phyloP scores from a whole-genome alignment of 768 basidiomycete genomes.

The Naganishia vaughanmartiniae region DNA sequence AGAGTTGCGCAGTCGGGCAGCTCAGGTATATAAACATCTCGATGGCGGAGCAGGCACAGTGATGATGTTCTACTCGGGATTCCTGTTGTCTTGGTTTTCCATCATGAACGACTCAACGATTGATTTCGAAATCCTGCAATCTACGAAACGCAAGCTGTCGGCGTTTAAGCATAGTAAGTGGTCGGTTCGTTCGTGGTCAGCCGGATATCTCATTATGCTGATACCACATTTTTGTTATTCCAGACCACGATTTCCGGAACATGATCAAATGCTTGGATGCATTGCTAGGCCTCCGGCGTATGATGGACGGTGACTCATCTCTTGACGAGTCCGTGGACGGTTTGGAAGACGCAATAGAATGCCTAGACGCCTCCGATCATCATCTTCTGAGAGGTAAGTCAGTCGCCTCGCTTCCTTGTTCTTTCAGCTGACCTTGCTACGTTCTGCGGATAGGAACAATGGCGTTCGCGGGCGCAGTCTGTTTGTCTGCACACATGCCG shows the following conservation, averaged over 20 bases:
- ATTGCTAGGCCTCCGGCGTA: not conserved
- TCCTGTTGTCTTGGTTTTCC: conserved; percentile 10
- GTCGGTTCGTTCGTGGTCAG: not conserved
- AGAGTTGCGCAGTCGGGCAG: not conserved
- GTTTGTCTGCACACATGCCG: not conserved
- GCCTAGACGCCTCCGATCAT: not conserved
- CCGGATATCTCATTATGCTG: not conserved
- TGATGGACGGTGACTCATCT: not conserved
- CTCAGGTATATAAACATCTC: conserved; percentile 10
- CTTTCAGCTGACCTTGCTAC: not conserved
- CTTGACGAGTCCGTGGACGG: not conserved
- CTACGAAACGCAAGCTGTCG: not conserved
- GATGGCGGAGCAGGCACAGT: conserved; percentile 4
- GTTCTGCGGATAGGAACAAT: not conserved
- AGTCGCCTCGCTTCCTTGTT: not conserved
- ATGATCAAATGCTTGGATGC: conserved; percentile 17
- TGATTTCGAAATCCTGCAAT: not conserved
- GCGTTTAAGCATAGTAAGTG: conserved; percentile 17
- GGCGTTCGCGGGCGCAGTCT: conserved; percentile 10
- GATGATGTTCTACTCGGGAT: conserved; percentile 13
- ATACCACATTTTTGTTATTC: not conserved
- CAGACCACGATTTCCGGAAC: conserved; percentile 12
- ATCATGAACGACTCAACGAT: not conserved
- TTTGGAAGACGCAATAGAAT: conserved; percentile 1
- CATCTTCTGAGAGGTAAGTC: conserved; percentile 16